Base-by-base conservation (phyloP, 2,329 filamentous ascomycete species). In the Aureobasidium zeae region DNA sequence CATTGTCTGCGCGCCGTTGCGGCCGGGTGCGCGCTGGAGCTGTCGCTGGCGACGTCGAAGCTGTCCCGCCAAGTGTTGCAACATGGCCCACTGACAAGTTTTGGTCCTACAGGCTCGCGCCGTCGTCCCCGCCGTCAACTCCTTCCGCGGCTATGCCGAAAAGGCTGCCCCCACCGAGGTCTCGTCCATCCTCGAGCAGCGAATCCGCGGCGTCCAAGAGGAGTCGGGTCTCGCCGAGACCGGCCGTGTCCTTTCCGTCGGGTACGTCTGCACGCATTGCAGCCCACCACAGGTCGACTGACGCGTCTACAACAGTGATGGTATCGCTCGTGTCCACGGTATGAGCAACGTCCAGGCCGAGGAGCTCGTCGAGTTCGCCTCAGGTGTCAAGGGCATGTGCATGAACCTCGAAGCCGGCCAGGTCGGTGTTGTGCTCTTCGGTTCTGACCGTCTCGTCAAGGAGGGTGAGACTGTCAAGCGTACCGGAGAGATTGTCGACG, bases 361-460 rank as follows among this genome's bases (percentile, higher is more conserved):
- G 76, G 91, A 98, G 79, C 84, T 98, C 69, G 91, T 98, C 68
- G 91, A 98, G 88, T 98, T 98, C 77, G 86, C 91, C 63, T 98
- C 91, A 56, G 91, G 91, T 71, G 91, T 96, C 73, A 96, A 96
- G 83, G 91, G 91, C 71, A 98, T 98, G 91, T 96, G 89, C 86
- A 96, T 98, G 89, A 98, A 98, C 85, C 82, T 98, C 73, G 91
- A 98, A 77, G 91, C 91, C 71, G 91, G 91, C 70, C 91, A 96
- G 74, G 91, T 98, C 75, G 91, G 91, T 94, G 88, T 98, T 64
- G 91, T 98, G 80, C 80, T 98, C 66, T 98, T 98, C 80, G 91
- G 91, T 82, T 96, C 91, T 66, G 91, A 98, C 76, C 88, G 91
- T 88, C 79, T 95, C 62, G 91, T 98, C 81, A 91, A 86, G 79